Conservation (phyloP, 139 green algal genomes). For the Chlamydomonas sp. region DNA sequence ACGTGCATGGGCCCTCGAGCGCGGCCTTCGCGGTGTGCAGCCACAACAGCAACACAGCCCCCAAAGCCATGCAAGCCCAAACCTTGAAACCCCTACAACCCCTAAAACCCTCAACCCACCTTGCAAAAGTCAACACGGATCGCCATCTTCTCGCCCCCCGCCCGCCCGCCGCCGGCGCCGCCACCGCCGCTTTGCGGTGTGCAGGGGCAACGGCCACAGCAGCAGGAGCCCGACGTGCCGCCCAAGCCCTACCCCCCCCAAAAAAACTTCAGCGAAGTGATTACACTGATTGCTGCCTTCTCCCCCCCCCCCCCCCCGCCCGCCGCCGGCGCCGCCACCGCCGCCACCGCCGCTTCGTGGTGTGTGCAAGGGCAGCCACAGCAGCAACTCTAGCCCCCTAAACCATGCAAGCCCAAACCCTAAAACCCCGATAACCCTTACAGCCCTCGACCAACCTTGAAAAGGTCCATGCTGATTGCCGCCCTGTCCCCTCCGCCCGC, state of each 20-base stretch:
- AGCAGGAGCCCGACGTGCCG: no score
- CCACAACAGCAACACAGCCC: not conserved
- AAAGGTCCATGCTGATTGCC: not conserved
- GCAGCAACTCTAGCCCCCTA: not conserved
- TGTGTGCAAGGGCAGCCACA: not conserved
- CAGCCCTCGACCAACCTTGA: no score
- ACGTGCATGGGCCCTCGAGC: constrained; percentile 6
- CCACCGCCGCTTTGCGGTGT: not conserved
- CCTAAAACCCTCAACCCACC: no score
- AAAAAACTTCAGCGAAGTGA: no score
- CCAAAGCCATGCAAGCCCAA: not conserved
- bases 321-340: no score
- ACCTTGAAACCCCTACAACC: no score
- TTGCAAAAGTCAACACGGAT: not conserved
- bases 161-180: not conserved
- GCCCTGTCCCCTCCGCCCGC: not conserved
- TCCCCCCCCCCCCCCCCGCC: no score
- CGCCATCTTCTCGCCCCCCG: not conserved
- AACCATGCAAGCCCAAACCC: not conserved
- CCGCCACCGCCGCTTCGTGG: no score
- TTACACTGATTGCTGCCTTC: no score
- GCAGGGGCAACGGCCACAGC: not conserved
- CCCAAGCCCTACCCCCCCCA: no score
- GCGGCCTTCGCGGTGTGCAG: not conserved
- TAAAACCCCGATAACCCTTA: no score